Conservation (phyloP, 768 basidiomycete genomes). For the Pleurotus eryngii region DNA sequence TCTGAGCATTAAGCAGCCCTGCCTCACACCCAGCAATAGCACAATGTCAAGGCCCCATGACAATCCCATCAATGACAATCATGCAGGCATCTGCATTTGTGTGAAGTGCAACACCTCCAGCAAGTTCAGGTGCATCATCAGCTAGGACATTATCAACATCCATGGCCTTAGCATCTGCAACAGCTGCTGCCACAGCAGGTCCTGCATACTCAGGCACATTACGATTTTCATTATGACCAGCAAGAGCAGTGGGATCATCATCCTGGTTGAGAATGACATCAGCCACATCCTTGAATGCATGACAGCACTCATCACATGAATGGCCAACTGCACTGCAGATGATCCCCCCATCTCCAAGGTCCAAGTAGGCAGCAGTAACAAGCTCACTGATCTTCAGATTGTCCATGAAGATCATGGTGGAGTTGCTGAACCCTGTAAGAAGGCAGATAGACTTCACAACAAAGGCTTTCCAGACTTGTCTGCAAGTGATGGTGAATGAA, state of each 20-base stretch:
- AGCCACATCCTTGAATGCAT: slow-evolving; percentile 7
- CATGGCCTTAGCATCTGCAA: too few relatives aligned
- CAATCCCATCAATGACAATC: slow-evolving; percentile 15
- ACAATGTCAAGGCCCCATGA: slow-evolving; percentile 12
- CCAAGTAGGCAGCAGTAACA: not conserved
- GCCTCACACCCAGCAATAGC: slow-evolving; percentile 5
- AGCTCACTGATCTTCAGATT: slow-evolving; percentile 6
- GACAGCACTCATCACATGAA: slow-evolving; percentile 9
- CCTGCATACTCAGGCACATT: too few relatives aligned
- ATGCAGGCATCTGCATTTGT: not conserved
- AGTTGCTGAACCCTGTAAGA: slow-evolving; percentile 9
- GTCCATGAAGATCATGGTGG: slow-evolving; percentile 2
- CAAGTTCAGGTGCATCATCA: too few relatives aligned
- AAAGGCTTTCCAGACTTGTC: slow-evolving; percentile 18
- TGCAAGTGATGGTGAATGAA: not conserved
- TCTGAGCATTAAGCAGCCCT: slow-evolving; percentile 3
- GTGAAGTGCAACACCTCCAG: too few relatives aligned
- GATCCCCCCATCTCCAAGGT: slow-evolving; percentile 8
- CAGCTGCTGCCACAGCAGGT: too few relatives aligned
- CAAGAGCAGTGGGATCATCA: too few relatives aligned
- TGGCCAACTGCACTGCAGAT: slow-evolving; percentile 5
- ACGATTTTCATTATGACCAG: too few relatives aligned
- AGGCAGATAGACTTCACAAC: slow-evolving; percentile 16
- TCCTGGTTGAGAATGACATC: not conserved
- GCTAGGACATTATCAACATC: too few relatives aligned